Evolutionary conservation across 306 rosid species (phyloP), one percentile per base, ranked within the genome.

Genomic region (Prunus dulcis): DNA sequence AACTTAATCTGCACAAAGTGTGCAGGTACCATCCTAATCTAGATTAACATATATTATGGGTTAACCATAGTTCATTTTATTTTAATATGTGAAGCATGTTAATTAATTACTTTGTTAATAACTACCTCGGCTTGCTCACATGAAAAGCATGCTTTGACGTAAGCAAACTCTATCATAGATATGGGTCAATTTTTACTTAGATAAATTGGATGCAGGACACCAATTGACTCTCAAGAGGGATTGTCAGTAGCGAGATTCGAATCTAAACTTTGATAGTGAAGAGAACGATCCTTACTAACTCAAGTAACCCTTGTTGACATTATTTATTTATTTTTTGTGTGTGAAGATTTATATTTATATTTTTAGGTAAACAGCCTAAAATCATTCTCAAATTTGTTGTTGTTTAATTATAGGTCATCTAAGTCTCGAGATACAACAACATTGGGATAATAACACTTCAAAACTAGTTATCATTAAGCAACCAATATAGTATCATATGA

Each of bases 91-190:
- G 69, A 73, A 79, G 85, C 87, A 84, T 75, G 83, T 73, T 79
- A 32, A 69, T 71, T 81, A 71, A 18, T 75, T 73, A 64, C 64
- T 56, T 61, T 27, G 65, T 14, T 46, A 55, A 49, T 73, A 67
- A 74, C 79, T 74, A 76, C 75, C 89, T 91, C 84, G 87, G 73
- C 69, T 77, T 81, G 27, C 82, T 86, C 79, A 49, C 85, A 46
- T 79, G 63, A 76, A 84, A 85, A 78, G 83, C 92, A 78, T 85
- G 90, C 85, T 72, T 78, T 80, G 85, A 76, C 65, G 87, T 89
- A 79, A 83, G 76, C 86, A 72, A 61, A 20, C 55, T 50, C 61
- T 51, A 10, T 34, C 23, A 25, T 18, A 34, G 8, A 34, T 5
- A 34, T 6, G 8, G 0, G 41, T 6, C 38, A 1, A 1, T 34